Conservation (phyloP, 2,329 filamentous ascomycete genomes). For the Fusarium miscanthi region DNA sequence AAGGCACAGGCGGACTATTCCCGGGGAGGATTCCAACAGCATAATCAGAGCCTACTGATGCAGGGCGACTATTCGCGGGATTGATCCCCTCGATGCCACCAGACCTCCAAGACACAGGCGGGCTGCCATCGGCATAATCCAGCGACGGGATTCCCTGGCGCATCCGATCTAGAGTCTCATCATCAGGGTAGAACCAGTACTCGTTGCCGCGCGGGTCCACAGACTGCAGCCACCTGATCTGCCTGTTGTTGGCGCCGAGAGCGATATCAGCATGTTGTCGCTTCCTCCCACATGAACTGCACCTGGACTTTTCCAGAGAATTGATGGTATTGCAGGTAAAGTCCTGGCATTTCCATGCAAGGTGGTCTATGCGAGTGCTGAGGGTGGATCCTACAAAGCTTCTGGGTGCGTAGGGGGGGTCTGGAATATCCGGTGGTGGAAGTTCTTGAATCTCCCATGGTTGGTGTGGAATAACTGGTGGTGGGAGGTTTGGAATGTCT, state of each 20-base stretch:
- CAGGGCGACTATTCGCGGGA: not conserved
- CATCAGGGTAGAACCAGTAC: not conserved
- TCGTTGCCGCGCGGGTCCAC: not conserved
- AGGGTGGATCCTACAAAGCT: not conserved
- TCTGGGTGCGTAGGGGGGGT: no score
- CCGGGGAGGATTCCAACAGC: not conserved
- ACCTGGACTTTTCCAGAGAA: rapidly evolving
- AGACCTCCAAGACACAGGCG: not conserved
- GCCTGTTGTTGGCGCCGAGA: rapidly evolving
- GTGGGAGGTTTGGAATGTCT: no score
- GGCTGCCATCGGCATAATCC: no score
- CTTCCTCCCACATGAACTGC: rapidly evolving
- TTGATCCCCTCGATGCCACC: not conserved
- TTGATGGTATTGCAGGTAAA: not conserved
- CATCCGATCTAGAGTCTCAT: not conserved
- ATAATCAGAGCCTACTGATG: not conserved
- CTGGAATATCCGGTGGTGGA: not conserved
- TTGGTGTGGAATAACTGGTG: no score
- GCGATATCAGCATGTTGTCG: not conserved
- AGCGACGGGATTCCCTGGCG: not conserved
- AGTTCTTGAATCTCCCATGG: no score
- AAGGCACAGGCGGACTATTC: not conserved
- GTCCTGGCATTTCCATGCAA: not conserved
- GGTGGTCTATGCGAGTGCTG: not conserved
- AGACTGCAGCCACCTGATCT: not conserved